Conservation (phyloP, 1,284 basidiomycete genomes). For the Heterobasidion annosum region DNA sequence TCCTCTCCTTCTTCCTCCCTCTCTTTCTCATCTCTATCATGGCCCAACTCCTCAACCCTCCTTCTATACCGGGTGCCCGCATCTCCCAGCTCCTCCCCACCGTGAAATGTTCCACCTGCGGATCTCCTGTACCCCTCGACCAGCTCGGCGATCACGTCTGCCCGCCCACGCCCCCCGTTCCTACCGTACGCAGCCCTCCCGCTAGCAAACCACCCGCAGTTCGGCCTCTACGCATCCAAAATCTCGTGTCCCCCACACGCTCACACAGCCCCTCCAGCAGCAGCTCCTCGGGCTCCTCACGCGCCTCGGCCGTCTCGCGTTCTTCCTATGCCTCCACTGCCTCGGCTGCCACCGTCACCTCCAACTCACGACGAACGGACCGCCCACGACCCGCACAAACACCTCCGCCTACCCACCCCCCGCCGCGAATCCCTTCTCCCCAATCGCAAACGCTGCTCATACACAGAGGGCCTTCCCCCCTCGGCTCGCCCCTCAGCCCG, state of each 20-base stretch:
- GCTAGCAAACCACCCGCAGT: slow-evolving; percentile 22
- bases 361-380: background rate
- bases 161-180: slow-evolving; percentile 32
- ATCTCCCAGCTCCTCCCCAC: slow-evolving; percentile 74
- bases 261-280: background rate
- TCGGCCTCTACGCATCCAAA: slow-evolving; percentile 18
- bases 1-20: too few species aligned
- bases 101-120: slow-evolving; percentile 78
- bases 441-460: background rate
- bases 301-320: background rate
- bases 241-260: slow-evolving; percentile 13
- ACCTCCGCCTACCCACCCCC: background rate
- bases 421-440: background rate
- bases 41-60: slow-evolving; percentile 27
- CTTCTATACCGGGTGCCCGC: slow-evolving; percentile 23
- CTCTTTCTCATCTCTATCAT: slow-evolving; percentile 16
- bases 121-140: slow-evolving; percentile 54
- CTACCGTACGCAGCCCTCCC: slow-evolving; percentile 22
- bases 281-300: background rate
- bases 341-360: background rate
- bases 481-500: slow-evolving; percentile 4
- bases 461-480: background rate
- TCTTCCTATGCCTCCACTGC: background rate
- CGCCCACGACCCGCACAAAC: background rate
- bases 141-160: slow-evolving; percentile 73